phyloP scores from a whole-genome alignment of 2,329 filamentous ascomycete genomes.

The Parastagonospora avenae region DNA sequence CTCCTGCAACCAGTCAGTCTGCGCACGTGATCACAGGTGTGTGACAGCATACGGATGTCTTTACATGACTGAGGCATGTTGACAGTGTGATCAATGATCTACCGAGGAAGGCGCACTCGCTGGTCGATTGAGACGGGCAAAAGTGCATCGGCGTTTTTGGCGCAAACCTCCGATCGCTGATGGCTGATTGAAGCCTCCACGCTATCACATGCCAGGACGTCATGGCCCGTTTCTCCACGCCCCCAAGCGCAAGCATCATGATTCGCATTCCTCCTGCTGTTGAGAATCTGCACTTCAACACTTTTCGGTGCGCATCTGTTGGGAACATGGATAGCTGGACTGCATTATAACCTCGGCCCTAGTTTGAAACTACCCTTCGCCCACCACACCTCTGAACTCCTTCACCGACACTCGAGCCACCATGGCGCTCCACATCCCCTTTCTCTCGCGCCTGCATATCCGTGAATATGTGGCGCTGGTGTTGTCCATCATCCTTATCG shows the following conservation, averaged over 20 bases:
- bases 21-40: background rate
- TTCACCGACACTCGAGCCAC: background rate
- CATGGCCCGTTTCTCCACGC: constrained; percentile 7
- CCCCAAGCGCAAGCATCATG: background rate
- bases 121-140: background rate
- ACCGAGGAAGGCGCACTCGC: background rate
- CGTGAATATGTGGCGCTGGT: constrained; percentile 87
- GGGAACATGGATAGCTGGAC: too few species aligned
- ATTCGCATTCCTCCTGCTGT: background rate
- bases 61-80: constrained; percentile 93
- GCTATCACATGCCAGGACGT: constrained; percentile 29
- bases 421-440: constrained; percentile 61
- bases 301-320: background rate
- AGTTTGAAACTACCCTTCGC: background rate
- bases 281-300: background rate
- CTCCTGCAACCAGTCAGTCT: constrained; percentile 61
- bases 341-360: too few species aligned
- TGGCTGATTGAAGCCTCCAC: background rate
- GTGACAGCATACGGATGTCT: constrained; percentile 77
- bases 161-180: too few species aligned
- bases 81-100: background rate
- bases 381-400: background rate
- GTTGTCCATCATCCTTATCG: constrained; percentile 80
- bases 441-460: constrained; percentile 64
- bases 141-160: too few species aligned